A percentile compares a stretch with the other conserved stretches of the same genome.
Conservation (phyloP, 2,329 filamentous ascomycete species). For the Xylariaceae sp. region DNA sequence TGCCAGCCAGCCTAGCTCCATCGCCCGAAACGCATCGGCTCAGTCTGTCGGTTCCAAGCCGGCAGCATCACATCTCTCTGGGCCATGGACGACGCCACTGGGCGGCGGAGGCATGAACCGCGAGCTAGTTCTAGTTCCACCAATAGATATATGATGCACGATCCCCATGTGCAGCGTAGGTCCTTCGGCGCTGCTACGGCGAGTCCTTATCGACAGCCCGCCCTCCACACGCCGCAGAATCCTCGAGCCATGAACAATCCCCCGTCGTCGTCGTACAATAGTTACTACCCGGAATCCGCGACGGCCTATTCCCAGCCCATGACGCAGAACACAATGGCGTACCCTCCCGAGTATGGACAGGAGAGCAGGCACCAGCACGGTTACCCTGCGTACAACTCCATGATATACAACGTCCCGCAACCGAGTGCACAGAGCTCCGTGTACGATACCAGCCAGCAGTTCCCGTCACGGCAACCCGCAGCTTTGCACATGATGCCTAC, state of each 20-base stretch:
- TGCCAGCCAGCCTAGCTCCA: conserved; percentile 54
- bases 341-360: conserved; percentile 59
- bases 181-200: conserved; percentile 44
- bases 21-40: conserved; percentile 62
- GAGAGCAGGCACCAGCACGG: conserved; percentile 52
- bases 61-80: conserved; percentile 43
- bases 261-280: conserved; percentile 43
- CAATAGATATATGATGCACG: conserved; percentile 47
- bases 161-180: conserved; percentile 44
- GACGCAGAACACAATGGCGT: conserved; percentile 46
- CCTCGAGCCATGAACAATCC: conserved; percentile 45
- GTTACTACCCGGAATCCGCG: conserved; percentile 53
- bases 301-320: conserved; percentile 52
- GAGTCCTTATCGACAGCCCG: conserved; percentile 45
- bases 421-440: conserved; percentile 55
- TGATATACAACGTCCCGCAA: conserved; percentile 76
- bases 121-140: conserved; percentile 56
- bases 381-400: conserved; percentile 56
- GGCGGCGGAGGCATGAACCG: conserved; percentile 67
- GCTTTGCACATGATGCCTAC: conserved; percentile 67
- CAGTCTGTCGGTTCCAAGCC: conserved; percentile 52
- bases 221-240: conserved; percentile 44
- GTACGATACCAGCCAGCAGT: conserved; percentile 73
- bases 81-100: conserved; percentile 75
- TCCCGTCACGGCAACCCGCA: conserved; percentile 69